phyloP scores from a whole-genome alignment of 768 basidiomycete species.

The Gyrodon lividus region DNA sequence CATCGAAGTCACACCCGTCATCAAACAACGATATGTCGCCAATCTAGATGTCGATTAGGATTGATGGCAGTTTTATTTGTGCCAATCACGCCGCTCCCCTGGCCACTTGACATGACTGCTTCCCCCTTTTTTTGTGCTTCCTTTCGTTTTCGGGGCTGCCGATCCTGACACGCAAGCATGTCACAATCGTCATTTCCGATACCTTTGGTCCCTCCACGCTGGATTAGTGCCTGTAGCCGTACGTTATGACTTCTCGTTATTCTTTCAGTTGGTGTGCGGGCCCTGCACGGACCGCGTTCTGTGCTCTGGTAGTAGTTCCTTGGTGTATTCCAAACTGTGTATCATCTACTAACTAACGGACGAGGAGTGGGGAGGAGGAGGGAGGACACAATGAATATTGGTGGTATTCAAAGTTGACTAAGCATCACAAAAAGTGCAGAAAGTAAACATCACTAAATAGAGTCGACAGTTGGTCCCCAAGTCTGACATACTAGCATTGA shows the following conservation, averaged over 20 bases:
- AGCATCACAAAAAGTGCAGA: too few relatives aligned
- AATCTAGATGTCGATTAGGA: constrained; percentile 13
- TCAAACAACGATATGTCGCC: constrained; percentile 19
- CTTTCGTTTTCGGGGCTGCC: neutral
- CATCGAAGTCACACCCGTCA: constrained; percentile 27
- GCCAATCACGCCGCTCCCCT: neutral
- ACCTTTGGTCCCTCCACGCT: neutral
- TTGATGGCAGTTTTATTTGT: neutral
- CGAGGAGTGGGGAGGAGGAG: too few relatives aligned
- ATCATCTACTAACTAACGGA: too few relatives aligned
- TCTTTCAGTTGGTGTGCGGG: neutral
- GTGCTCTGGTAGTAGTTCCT: neutral
- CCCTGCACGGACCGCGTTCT: neutral
- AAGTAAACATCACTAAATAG: too few relatives aligned
- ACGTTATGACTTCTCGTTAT: neutral
- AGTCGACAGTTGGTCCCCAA: too few relatives aligned
- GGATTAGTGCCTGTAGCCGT: neutral
- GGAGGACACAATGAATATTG: too few relatives aligned
- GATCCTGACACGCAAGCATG: neutral
- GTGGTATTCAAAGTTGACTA: too few relatives aligned
- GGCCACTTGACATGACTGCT: neutral
- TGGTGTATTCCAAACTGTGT: too few relatives aligned
- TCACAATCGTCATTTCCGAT: neutral
- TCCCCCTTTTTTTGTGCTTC: neutral
- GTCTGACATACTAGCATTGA: too few relatives aligned